Evolutionary conservation across 106 monocot genomes (phyloP).

Genomic region (Posidonia australis): DNA sequence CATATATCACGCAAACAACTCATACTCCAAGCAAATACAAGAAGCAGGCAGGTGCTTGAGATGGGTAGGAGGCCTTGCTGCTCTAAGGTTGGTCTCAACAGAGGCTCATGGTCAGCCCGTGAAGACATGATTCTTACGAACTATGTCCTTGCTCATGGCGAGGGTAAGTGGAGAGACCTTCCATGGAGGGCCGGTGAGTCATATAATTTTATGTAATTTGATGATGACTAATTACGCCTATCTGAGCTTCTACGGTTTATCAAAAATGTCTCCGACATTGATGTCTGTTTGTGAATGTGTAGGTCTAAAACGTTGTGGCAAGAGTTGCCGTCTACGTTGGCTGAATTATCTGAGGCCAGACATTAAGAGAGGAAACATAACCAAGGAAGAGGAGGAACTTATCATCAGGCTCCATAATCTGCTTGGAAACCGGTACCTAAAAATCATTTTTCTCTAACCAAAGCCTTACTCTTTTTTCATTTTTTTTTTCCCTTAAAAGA

Average conservation of each 20-base stretch:
- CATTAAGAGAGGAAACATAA: constrained; percentile 9
- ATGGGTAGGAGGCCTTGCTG: constrained; percentile 18
- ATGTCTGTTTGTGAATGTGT: no score
- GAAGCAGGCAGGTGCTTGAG: constrained; percentile 9
- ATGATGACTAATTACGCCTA: no score
- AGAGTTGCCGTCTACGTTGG: constrained; percentile 9
- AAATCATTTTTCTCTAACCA: not conserved
- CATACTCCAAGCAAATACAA: no score
- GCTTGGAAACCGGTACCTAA: constrained; percentile 9
- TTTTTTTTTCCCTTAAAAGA: no score
- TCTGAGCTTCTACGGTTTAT: no score
- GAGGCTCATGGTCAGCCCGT: constrained; percentile 8
- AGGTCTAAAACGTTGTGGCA: constrained; percentile 11
- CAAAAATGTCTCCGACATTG: no score
- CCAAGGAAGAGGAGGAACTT: constrained; percentile 6
- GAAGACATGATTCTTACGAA: constrained; percentile 3
- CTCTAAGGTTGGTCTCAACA: constrained; percentile 9
- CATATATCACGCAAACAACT: no score
- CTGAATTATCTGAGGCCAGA: not conserved
- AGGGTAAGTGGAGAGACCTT: constrained; percentile 17
- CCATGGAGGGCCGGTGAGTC: constrained; percentile 8
- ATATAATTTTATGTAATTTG: not conserved
- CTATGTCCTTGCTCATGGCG: constrained; percentile 9
- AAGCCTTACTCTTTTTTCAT: no score
- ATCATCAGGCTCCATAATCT: constrained; percentile 16